Conservation (phyloP, 1,139 yeast genomes). For the Yamadazyma atlantica region DNA sequence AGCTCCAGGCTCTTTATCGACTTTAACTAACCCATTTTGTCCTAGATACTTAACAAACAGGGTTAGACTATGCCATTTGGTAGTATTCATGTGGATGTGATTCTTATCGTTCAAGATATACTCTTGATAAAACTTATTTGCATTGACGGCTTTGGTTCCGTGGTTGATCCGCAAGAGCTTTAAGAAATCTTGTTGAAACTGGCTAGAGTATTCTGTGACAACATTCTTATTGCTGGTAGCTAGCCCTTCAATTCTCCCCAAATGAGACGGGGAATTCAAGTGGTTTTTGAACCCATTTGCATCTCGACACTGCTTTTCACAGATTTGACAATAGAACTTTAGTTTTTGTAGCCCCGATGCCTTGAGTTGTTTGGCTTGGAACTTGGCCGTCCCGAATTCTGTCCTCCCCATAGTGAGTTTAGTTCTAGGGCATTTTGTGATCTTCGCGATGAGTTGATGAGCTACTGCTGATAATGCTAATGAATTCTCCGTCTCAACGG, state of each 20-base stretch:
- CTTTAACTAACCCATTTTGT: slow-evolving; percentile 55
- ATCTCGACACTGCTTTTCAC: slow-evolving; percentile 92
- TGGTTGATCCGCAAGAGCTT: slow-evolving; percentile 62
- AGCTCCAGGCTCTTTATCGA: slow-evolving; percentile 35
- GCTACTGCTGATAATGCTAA: not conserved
- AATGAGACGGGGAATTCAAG: slow-evolving; percentile 73
- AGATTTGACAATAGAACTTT: slow-evolving; percentile 86
- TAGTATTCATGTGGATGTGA: slow-evolving; percentile 89
- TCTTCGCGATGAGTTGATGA: slow-evolving; percentile 2
- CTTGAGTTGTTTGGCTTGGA: slow-evolving; percentile 73
- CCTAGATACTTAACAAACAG: slow-evolving; percentile 69
- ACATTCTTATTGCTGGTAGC: slow-evolving; percentile 34
- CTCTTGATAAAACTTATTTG: slow-evolving; percentile 88
- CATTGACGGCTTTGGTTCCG: slow-evolving; percentile 78
- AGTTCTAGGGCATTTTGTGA: too few species aligned
- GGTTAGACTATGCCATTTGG: slow-evolving; percentile 73
- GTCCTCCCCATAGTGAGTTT: slow-evolving; percentile 51
- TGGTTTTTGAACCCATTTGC: slow-evolving; percentile 95
- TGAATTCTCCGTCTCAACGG: not conserved
- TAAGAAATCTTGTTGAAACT: slow-evolving; percentile 68
- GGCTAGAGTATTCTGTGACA: slow-evolving; percentile 58
- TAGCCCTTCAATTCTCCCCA: slow-evolving; percentile 46
- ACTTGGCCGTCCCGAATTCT: slow-evolving; percentile 81
- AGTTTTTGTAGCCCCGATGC: slow-evolving; percentile 84
- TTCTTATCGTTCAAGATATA: slow-evolving; percentile 70